Evolutionary conservation across 495 filamentous ascomycete species (phyloP).

Genomic region (Xylaria castorea): DNA sequence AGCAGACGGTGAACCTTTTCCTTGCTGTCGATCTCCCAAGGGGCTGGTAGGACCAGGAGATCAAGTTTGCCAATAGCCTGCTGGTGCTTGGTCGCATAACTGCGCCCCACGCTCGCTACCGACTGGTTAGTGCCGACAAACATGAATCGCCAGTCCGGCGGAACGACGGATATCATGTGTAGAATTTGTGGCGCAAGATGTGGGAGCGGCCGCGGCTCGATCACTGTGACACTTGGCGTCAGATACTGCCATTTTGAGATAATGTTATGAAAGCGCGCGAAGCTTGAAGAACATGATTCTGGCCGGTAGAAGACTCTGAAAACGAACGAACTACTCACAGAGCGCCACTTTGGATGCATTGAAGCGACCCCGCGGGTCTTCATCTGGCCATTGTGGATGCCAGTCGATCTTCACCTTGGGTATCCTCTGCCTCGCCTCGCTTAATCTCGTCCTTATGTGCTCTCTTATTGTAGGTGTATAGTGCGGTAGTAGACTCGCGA

Average conservation of each 20-base stretch:
- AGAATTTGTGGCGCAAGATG: conserved; percentile 54
- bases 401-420: conserved; percentile 52
- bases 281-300: neutral
- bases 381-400: conserved; percentile 29
- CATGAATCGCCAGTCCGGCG: conserved; percentile 59
- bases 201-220: conserved; percentile 53
- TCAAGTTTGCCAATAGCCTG: conserved; percentile 56
- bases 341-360: conserved; percentile 57
- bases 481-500: conserved; percentile 47
- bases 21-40: conserved; percentile 50
- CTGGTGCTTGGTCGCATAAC: conserved; percentile 51
- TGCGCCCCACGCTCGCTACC: conserved; percentile 45
- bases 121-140: conserved; percentile 55
- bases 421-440: conserved; percentile 47
- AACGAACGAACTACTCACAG: conserved; percentile 3
- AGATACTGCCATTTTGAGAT: neutral
- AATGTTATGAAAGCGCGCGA: neutral
- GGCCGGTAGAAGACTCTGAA: neutral
- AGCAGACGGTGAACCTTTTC: conserved; percentile 51
- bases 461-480: conserved; percentile 48
- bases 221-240: conserved; percentile 34
- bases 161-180: conserved; percentile 58
- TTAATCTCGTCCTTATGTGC: conserved; percentile 42
- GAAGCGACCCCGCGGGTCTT: conserved; percentile 45
- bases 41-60: conserved; percentile 49